Conservation (phyloP, 208 protist genomes). For the Trypanosoma cruzi region DNA sequence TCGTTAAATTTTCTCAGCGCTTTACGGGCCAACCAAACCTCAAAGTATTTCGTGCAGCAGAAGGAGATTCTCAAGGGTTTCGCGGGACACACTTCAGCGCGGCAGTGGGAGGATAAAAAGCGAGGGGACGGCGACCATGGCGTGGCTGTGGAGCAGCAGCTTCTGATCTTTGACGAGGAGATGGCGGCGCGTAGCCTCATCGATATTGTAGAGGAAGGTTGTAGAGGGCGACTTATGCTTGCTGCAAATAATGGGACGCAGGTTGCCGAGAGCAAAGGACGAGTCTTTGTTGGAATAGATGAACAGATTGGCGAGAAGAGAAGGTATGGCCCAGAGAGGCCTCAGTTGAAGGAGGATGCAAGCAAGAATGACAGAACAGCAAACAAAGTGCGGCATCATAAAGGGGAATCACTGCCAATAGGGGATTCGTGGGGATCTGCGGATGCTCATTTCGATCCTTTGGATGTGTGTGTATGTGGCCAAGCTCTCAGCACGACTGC, state of each 20-base stretch:
- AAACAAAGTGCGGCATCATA: background rate
- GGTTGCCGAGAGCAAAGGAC: background rate
- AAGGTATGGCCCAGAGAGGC: background rate
- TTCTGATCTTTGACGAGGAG: conserved; percentile 4
- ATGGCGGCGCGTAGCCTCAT: background rate
- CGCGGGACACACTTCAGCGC: background rate
- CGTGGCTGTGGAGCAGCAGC: background rate
- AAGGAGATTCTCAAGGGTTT: background rate
- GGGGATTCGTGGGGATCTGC: background rate
- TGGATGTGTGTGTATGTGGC: background rate
- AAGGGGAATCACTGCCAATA: background rate
- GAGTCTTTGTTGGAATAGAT: background rate
- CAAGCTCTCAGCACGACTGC: background rate
- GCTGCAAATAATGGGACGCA: background rate
- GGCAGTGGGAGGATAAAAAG: background rate
- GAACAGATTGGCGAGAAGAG: background rate
- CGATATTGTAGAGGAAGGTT: conserved; percentile 5
- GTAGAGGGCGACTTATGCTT: background rate
- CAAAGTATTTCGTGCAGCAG: background rate
- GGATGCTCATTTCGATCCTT: background rate
- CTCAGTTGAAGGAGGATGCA: background rate
- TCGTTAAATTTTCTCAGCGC: background rate
- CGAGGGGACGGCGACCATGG: background rate
- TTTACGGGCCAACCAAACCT: background rate
- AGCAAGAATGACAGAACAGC: too few relatives aligned